phyloP scores from a whole-genome alignment of 1,284 basidiomycete genomes.

The Peniophora sp. region DNA sequence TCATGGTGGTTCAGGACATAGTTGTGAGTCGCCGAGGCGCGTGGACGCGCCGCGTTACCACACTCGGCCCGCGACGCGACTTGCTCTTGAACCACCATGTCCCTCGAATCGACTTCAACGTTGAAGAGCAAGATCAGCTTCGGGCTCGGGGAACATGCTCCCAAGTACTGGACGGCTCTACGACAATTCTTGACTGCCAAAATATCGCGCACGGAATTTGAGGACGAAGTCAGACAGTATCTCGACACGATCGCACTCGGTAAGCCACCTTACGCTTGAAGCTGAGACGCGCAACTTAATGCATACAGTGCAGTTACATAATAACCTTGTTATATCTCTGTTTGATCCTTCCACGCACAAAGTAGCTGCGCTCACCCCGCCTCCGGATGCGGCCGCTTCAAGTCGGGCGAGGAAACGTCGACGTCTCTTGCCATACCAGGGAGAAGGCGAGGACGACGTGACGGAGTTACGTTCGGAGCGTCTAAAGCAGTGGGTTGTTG shows the following conservation, averaged over 20 bases:
- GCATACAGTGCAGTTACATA: slow-evolving; percentile 63
- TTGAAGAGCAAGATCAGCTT: slow-evolving; percentile 60
- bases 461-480: slow-evolving; percentile 49
- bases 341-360: slow-evolving; percentile 71
- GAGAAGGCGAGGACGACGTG: slow-evolving; percentile 43
- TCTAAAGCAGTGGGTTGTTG: slow-evolving; percentile 69
- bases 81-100: slow-evolving; percentile 48
- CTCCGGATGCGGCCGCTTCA: slow-evolving; percentile 50
- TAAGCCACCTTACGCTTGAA: no score
- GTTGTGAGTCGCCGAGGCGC: no score
- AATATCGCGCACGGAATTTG: slow-evolving; percentile 68
- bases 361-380: slow-evolving; percentile 48
- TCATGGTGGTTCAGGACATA: no score
- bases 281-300: no score
- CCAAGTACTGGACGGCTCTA: slow-evolving; percentile 54
- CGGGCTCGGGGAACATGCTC: slow-evolving; percentile 53
- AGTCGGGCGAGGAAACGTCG: slow-evolving; percentile 66
- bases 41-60: no score
- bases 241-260: slow-evolving; percentile 58
- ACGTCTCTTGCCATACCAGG: slow-evolving; percentile 62
- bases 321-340: slow-evolving; percentile 71
- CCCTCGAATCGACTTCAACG: slow-evolving; percentile 66
- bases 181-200: slow-evolving; percentile 59
- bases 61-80: no score
- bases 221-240: slow-evolving; percentile 55